Evolutionary conservation across 768 basidiomycete genomes (phyloP).

Genomic region (Pholiota conissans): DNA sequence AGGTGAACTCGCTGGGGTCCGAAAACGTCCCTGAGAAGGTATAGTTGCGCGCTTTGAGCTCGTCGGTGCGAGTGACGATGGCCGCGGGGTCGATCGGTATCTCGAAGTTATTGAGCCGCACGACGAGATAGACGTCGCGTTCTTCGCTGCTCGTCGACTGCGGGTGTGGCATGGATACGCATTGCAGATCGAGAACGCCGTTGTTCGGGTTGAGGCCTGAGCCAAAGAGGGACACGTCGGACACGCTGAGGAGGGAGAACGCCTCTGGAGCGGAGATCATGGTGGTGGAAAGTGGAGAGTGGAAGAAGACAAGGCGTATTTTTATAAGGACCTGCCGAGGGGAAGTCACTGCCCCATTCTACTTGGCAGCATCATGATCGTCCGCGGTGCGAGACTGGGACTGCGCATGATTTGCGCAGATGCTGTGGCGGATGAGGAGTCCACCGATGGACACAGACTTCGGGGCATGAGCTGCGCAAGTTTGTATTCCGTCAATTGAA

Average conservation of each 20-base stretch:
- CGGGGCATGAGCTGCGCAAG: neutral
- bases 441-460: neutral
- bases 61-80: slow-evolving; percentile 39
- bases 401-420: neutral
- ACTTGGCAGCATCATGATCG: slow-evolving; percentile 10
- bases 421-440: neutral
- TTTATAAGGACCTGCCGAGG: no score
- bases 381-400: neutral
- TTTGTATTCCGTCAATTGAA: no score
- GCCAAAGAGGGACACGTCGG: slow-evolving; percentile 42
- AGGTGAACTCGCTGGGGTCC: slow-evolving; percentile 36
- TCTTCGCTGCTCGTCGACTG: slow-evolving; percentile 32
- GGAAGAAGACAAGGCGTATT: neutral
- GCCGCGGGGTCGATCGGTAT: slow-evolving; percentile 59
- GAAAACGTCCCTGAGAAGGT: slow-evolving; percentile 39
- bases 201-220: slow-evolving; percentile 28
- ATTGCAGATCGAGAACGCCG: slow-evolving; percentile 58
- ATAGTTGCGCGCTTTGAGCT: slow-evolving; percentile 39
- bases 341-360: slow-evolving; percentile 8
- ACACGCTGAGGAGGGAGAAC: slow-evolving; percentile 55
- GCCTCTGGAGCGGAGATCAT: slow-evolving; percentile 33
- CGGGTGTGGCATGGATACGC: slow-evolving; percentile 51
- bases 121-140: slow-evolving; percentile 66
- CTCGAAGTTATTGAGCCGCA: slow-evolving; percentile 57
- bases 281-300: neutral